Evolutionary conservation across 148 eudicot genomes (phyloP).

Genomic region (Hydrangea macrophylla): DNA sequence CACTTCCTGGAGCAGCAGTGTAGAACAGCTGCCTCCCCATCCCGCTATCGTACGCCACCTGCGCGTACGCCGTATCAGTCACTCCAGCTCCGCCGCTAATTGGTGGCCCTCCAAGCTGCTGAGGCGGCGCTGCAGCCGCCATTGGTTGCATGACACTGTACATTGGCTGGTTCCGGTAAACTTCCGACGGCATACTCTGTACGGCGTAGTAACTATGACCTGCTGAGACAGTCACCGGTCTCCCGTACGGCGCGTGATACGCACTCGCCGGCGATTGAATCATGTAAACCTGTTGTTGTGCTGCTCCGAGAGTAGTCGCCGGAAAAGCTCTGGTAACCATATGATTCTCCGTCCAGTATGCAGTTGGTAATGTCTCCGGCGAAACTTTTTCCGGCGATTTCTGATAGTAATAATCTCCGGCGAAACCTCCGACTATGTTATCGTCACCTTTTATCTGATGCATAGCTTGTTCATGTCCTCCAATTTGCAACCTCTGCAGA

Average conservation of each 20-base stretch:
- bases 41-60: constrained; percentile 58
- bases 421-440: constrained; percentile 26
- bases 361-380: constrained; percentile 24
- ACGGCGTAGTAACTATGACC: constrained; percentile 61
- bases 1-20: constrained; percentile 44
- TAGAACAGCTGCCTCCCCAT: constrained; percentile 73
- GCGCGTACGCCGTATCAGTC: constrained; percentile 40
- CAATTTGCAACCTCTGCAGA: constrained; percentile 51
- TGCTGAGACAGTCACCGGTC: constrained; percentile 41
- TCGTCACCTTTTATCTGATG: constrained; percentile 44
- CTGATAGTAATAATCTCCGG: constrained; percentile 41
- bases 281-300: constrained; percentile 73
- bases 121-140: constrained; percentile 18
- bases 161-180: constrained; percentile 54
- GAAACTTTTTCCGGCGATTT: constrained; percentile 34
- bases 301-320: constrained; percentile 17
- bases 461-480: constrained; percentile 41
- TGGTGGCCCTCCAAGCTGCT: constrained; percentile 28
- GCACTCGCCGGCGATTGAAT: constrained; percentile 47
- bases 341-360: constrained; percentile 42
- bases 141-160: constrained; percentile 27
- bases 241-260: constrained; percentile 51
- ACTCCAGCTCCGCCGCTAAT: constrained; percentile 21
- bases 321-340: constrained; percentile 32
- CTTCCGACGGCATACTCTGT: constrained; percentile 45